A percentile compares a stretch with the other conserved stretches of the same genome.
Conservation (phyloP, 179 eudicot genomes). For the Nepenthes alata region DNA sequence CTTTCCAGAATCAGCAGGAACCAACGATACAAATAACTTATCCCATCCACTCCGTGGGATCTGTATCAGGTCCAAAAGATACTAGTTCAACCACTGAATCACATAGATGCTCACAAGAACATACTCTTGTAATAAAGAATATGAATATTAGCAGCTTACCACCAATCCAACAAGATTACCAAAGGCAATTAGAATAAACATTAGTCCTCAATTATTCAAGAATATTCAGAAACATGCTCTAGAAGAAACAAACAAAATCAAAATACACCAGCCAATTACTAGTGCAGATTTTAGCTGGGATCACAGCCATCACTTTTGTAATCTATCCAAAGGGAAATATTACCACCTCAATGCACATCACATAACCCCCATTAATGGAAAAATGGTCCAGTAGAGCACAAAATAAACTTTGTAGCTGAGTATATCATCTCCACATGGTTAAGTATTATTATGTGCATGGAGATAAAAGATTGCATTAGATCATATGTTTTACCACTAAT, state of each 20-base stretch:
- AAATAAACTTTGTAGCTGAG: too few relatives aligned
- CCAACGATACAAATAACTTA: slow-evolving; percentile 71
- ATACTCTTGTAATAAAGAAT: neutral
- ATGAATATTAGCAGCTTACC: neutral
- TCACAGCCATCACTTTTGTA: too few relatives aligned
- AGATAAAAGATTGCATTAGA: neutral
- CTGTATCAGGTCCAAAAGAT: slow-evolving; percentile 27
- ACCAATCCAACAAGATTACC: neutral
- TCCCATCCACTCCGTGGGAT: slow-evolving; percentile 92
- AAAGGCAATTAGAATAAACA: neutral
- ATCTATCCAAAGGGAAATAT: too few relatives aligned
- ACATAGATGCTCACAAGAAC: neutral
- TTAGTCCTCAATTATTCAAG: neutral
- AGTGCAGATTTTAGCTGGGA: too few relatives aligned
- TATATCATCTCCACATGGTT: too few relatives aligned
- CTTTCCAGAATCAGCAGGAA: slow-evolving; percentile 82
- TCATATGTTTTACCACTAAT: neutral
- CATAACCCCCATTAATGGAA: too few relatives aligned
- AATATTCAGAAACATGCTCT: too few relatives aligned
- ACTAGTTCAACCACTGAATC: slow-evolving; percentile 6
- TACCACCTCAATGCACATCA: too few relatives aligned
- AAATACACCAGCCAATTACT: slow-evolving; percentile 3
- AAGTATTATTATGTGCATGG: too few relatives aligned
- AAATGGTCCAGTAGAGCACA: too few relatives aligned
- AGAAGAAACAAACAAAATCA: too few relatives aligned